These are phyloP conservation scores for Coleophoma cylindrospora DNA, from an alignment of 2,329 filamentous ascomycete species.

Conservation along the genomic window DNA sequence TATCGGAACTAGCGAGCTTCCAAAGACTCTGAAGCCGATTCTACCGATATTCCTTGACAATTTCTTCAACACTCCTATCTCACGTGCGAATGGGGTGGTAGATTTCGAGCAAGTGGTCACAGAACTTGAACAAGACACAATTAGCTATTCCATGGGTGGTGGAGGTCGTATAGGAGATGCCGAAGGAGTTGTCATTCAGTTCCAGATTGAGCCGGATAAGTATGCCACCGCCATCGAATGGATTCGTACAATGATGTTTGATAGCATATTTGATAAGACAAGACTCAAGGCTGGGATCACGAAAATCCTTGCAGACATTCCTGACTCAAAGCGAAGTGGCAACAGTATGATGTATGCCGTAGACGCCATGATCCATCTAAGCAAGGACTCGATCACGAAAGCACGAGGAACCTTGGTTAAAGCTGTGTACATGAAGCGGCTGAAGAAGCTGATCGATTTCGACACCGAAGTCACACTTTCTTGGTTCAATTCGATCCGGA, in stretches of 20 bases:
- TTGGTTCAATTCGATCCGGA: constrained; percentile 73
- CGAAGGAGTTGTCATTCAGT: constrained; percentile 75
- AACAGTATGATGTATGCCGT: constrained; percentile 59
- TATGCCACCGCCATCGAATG: constrained; percentile 78
- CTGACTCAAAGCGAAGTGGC: constrained; percentile 85
- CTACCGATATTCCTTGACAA: constrained; percentile 82
- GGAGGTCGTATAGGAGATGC: constrained; percentile 67
- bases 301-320: constrained; percentile 86
- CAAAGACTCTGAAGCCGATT: constrained; percentile 78
- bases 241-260: constrained; percentile 81
- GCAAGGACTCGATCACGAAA: constrained; percentile 69
- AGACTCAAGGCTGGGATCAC: constrained; percentile 61
- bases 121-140: constrained; percentile 84
- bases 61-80: constrained; percentile 90
- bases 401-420: constrained; percentile 81
- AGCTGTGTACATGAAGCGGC: constrained; percentile 78
- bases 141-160: constrained; percentile 72
- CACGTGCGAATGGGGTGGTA: constrained; percentile 67
- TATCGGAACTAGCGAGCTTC: constrained; percentile 71
- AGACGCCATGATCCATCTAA: constrained; percentile 74
- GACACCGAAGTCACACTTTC: constrained; percentile 70
- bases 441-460: constrained; percentile 74
- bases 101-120: constrained; percentile 91
- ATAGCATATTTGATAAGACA: constrained; percentile 77
- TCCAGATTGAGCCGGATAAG: constrained; percentile 85